Evolutionary conservation across 1,284 basidiomycete genomes (phyloP).

Genomic region (Psilocybe mexicana): DNA sequence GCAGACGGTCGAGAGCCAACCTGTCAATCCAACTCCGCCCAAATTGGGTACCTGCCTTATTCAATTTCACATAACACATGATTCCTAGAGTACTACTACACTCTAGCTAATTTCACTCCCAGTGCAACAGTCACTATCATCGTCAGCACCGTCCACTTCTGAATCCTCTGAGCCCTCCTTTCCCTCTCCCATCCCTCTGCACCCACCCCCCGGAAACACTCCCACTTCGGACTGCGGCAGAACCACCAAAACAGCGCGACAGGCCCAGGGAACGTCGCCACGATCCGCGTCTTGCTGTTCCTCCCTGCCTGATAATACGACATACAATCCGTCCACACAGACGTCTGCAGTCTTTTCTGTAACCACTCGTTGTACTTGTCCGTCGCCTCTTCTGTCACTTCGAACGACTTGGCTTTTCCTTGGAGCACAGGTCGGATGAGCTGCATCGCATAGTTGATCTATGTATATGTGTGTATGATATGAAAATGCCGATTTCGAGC

Average conservation of each 20-base stretch:
- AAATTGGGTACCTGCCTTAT: conserved; percentile 21
- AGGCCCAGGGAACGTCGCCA: conserved; percentile 50
- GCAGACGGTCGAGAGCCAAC: conserved; percentile 21
- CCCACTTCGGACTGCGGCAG: conserved; percentile 38
- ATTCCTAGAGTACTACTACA: background rate
- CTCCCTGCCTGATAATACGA: conserved; percentile 48
- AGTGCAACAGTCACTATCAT: conserved; percentile 10
- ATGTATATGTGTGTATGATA: background rate
- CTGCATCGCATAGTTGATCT: conserved; percentile 48
- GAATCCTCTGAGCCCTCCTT: conserved; percentile 20
- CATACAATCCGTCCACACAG: conserved; percentile 49
- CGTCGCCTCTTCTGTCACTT: conserved; percentile 42
- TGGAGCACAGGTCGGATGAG: conserved; percentile 49
- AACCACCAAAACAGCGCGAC: conserved; percentile 52
- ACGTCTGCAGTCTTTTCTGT: conserved; percentile 40
- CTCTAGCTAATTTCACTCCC: background rate
- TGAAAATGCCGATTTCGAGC: conserved; percentile 2
- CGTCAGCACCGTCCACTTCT: conserved; percentile 21
- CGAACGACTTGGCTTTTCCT: conserved; percentile 46
- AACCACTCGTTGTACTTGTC: conserved; percentile 49
- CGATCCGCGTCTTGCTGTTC: conserved; percentile 38
- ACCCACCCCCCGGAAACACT: conserved; percentile 38
- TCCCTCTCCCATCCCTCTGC: conserved; percentile 34
- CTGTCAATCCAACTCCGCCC: conserved; percentile 32
- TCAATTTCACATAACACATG: background rate